Evolutionary conservation across 768 basidiomycete species (phyloP), one percentile per base, ranked within the genome.

Genomic region (Kwoniella shandongensis): DNA sequence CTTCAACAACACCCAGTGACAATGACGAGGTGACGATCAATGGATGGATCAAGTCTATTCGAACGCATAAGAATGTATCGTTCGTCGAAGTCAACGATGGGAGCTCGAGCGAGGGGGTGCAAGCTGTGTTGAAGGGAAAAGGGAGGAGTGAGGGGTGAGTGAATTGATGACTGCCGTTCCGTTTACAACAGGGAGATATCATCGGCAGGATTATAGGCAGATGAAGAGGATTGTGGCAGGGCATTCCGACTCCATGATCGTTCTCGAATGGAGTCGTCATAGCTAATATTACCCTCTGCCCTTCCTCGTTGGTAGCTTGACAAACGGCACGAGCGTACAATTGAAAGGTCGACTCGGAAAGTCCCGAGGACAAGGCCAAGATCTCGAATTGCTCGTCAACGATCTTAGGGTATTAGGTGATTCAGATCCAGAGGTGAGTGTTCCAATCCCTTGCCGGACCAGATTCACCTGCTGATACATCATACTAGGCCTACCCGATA

Each of bases 21-120:
- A 20, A n/a, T 39, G 27, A 68, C 26, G 18, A 47, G 27, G 54
- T 81, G 0, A 80, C 80, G 17, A 81, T 93, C 10, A 83, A 85
- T 40, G 92, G 89, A 49, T 94, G 90, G 89, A 81, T 97, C 54
- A 87, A 86, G 66, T 89, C 88, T 1, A 82, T 93, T 38, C 82
- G 91, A 39, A 83, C 84, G 39, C 91, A 94, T 78, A 94, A 94
- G 79, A 85, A 85, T 48, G 81, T 91, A n/a, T 81, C 89, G 2
- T 97, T 96, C 71, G 86, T 85, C 6, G 12, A 74, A 38, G 77
- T 94, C 53, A 85, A 83, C 40, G 92, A 96, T 76, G 92, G 92
- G 2, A 89, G 87, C 51, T 83, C 83, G 2, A 59, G 81, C 7
- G 76, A 80, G n/a, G 84, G 85, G 3, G 69, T 94, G 26, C 92